Conservation (phyloP, 768 basidiomycete species). For the Epithele typhae region DNA sequence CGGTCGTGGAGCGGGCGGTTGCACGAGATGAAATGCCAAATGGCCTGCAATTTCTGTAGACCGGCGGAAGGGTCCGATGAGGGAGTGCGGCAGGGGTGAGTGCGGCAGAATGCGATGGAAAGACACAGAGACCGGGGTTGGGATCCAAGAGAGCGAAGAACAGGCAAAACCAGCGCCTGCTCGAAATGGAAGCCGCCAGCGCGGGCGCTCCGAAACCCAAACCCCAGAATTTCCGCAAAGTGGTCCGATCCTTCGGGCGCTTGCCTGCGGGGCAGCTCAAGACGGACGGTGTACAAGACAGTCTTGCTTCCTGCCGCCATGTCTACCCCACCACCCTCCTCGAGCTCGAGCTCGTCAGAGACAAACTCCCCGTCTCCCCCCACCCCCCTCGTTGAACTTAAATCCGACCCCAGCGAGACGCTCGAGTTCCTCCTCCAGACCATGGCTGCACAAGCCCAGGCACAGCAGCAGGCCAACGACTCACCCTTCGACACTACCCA, state of each 20-base stretch:
- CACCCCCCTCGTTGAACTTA: constrained; percentile 15
- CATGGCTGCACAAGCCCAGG: constrained; percentile 16
- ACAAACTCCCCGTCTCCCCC: constrained; percentile 23
- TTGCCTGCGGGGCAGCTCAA: neutral
- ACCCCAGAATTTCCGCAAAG: constrained; percentile 3
- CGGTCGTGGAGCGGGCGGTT: too few relatives aligned
- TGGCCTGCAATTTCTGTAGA: too few relatives aligned
- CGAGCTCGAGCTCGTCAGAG: constrained; percentile 22
- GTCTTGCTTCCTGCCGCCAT: constrained; percentile 14
- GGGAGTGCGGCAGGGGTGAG: too few relatives aligned
- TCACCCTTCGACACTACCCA: constrained; percentile 8
- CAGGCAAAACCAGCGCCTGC: too few relatives aligned
- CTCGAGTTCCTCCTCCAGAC: constrained; percentile 27
- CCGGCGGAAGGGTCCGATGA: too few relatives aligned
- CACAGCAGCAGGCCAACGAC: constrained; percentile 4
- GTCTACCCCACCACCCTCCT: constrained; percentile 22
- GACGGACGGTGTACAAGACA: constrained; percentile 8
- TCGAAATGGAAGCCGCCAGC: too few relatives aligned
- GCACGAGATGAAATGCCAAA: too few relatives aligned
- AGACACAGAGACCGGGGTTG: too few relatives aligned
- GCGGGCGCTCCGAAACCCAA: constrained; percentile 11
- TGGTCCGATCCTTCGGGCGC: constrained; percentile 15
- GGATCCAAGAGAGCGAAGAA: too few relatives aligned
- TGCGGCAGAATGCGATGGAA: too few relatives aligned
- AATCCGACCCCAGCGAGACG: constrained; percentile 19